Conservation (phyloP, 306 rosid species). For the Malus fusca region DNA sequence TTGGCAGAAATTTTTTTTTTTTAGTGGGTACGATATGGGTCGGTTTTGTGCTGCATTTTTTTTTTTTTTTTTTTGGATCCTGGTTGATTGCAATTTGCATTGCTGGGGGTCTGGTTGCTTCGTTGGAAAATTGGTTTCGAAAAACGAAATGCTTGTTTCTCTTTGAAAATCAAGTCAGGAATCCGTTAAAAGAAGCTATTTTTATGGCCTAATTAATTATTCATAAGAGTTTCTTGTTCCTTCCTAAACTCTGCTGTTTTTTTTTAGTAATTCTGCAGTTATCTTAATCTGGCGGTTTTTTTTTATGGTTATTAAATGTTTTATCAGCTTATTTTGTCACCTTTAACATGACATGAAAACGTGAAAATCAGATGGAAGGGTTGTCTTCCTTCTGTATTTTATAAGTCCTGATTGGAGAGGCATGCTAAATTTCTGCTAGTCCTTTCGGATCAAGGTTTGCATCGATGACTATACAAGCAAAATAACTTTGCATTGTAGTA, state of each 20-base stretch:
- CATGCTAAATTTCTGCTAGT: not conserved
- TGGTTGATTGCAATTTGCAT: not conserved
- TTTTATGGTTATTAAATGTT: not conserved
- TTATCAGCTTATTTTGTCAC: not conserved
- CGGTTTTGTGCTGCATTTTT: not conserved
- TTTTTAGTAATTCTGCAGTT: not conserved
- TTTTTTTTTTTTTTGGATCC: not conserved
- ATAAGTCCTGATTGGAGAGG: not conserved
- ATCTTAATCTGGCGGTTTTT: not conserved
- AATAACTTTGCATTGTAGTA: not conserved
- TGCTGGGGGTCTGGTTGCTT: constrained; percentile 1
- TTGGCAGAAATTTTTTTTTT: not conserved
- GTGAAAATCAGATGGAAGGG: not conserved
- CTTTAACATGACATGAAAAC: not conserved
- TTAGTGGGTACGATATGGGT: constrained; percentile 4
- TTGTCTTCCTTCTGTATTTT: not conserved
- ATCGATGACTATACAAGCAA: not conserved
- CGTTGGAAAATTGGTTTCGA: not conserved
- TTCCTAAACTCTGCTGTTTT: not conserved
- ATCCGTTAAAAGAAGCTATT: not conserved
- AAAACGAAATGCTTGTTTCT: not conserved
- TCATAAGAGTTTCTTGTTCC: not conserved
- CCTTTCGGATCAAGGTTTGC: not conserved
- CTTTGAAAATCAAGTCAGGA: not conserved
- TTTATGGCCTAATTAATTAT: not conserved